Evolutionary conservation across 1,139 yeast species (phyloP).

Genomic region (Blastobotrys persicus): DNA sequence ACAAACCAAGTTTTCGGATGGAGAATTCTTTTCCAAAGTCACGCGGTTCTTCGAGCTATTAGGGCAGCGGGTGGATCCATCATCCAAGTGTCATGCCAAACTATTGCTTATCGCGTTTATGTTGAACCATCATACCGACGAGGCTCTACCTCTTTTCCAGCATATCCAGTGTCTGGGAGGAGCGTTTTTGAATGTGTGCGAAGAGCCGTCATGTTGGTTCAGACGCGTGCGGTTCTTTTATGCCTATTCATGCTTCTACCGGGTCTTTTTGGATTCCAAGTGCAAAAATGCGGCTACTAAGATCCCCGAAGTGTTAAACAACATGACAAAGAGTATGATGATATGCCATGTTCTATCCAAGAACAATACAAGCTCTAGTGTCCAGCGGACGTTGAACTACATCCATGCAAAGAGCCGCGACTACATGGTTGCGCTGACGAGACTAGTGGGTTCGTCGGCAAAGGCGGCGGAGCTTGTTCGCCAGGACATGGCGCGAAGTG

Average conservation of each 20-base stretch:
- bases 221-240: constrained; percentile 26
- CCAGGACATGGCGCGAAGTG: constrained; percentile 19
- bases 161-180: constrained; percentile 24
- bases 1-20: constrained; percentile 20
- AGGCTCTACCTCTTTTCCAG: constrained; percentile 15
- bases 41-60: constrained; percentile 22
- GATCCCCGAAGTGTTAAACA: constrained; percentile 14
- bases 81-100: constrained; percentile 28
- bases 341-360: constrained; percentile 10
- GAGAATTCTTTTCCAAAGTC: constrained; percentile 17
- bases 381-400: constrained; percentile 5
- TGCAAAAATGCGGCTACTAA: constrained; percentile 23
- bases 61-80: constrained; percentile 22
- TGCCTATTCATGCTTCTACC: constrained; percentile 25
- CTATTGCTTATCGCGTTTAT: constrained; percentile 28
- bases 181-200: constrained; percentile 24
- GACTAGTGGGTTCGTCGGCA: constrained; percentile 21
- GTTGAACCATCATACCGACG: constrained; percentile 24
- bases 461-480: constrained; percentile 21
- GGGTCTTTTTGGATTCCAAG: constrained; percentile 26
- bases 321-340: constrained; percentile 11
- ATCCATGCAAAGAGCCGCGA: constrained; percentile 17
- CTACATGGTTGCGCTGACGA: constrained; percentile 13
- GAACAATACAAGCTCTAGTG: constrained; percentile 2
- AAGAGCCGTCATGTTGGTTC: constrained; percentile 22